Evolutionary conservation across 2,329 filamentous ascomycete genomes (phyloP), one percentile per base, ranked within the genome.

Genomic region (Ceratocystis alfenasii): DNA sequence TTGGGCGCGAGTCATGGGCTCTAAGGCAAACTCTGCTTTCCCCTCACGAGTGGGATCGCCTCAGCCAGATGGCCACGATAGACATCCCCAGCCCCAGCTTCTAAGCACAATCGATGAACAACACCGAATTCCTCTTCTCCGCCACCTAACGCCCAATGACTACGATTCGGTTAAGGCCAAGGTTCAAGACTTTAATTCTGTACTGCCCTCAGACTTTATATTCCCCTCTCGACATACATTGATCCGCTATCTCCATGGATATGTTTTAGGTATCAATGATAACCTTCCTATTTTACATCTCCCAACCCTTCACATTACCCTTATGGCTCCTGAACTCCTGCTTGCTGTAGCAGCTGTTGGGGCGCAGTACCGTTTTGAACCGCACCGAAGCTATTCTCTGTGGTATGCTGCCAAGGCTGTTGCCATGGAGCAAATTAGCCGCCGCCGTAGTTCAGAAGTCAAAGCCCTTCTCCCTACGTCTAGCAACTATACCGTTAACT

Each of bases 191-290:
- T 87, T 87, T 69, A 82, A 82, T 0, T 77, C 79, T 0, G 80
- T 86, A 3, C 73, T 87, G 25, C 82, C 85, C 0, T 77, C 75
- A 64, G 83, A 84, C 69, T 89, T 89, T 69, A 79, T 83, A 2
- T 82, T 89, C 62, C 87, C 87, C 1, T 88, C 86, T 3, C 81
- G 87, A 2, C 81, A 88, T 69, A 87, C 87, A 0, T 73, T 89
- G 33, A 85, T 84, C 2, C 77, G 87, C 44, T 89, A 89, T 68
- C 74, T 89, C 41, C 85, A 87, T 67, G 86, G 86, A 1, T 90
- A 88, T 70, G 81, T 88, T 64, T 83, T 80, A 67, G 86, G 86
- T 0, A 88, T 89, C 67, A 80, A 83, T 65, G 79, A 81, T 64
- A 78, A 81, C 68, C 71, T 82, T 0, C 80, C 80, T 0, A 80